Percentiles rank a stretch among this genome's conserved stretches.
These are phyloP conservation scores for Microdochium paspali DNA, from an alignment of 2,329 filamentous ascomycete genomes.

Conservation along the genomic window DNA sequence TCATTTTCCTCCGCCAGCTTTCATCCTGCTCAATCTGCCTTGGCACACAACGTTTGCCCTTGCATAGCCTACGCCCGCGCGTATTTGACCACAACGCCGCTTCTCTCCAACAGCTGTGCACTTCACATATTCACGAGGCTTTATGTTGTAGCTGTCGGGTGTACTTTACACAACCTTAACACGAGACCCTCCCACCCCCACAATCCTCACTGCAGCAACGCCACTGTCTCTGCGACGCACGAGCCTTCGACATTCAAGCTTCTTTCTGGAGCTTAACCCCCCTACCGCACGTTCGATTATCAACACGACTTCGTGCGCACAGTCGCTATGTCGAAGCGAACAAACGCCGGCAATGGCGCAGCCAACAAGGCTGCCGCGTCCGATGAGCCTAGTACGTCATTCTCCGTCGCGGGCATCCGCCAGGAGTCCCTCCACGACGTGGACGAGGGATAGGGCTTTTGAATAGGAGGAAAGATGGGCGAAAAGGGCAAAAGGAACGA, in stretches of 20 bases:
- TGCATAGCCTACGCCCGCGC: no score
- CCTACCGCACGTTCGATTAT: no score
- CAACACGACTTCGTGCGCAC: no score
- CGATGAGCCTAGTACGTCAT: conserved; percentile 31
- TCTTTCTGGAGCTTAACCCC: no score
- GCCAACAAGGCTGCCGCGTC: conserved; percentile 28
- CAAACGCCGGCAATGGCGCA: conserved; percentile 35
- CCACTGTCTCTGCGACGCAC: no score
- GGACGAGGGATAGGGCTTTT: not conserved
- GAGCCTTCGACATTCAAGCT: no score
- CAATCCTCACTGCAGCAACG: no score
- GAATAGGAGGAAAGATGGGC: not conserved
- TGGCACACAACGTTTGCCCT: not conserved
- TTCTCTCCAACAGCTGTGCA: no score
- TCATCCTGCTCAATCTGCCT: not conserved
- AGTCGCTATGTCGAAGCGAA: conserved; percentile 54
- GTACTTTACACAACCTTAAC: no score
- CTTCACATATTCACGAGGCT: no score
- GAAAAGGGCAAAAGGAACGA: not conserved
- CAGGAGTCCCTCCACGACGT: not conserved
- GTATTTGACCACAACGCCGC: not conserved
- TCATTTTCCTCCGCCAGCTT: not conserved
- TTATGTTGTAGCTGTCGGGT: no score
- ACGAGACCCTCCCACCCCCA: no score
- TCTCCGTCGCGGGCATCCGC: not conserved